These are phyloP conservation scores for Phaseolus coccineus DNA, from an alignment of 331 rosid genomes.

Conservation along the genomic window DNA sequence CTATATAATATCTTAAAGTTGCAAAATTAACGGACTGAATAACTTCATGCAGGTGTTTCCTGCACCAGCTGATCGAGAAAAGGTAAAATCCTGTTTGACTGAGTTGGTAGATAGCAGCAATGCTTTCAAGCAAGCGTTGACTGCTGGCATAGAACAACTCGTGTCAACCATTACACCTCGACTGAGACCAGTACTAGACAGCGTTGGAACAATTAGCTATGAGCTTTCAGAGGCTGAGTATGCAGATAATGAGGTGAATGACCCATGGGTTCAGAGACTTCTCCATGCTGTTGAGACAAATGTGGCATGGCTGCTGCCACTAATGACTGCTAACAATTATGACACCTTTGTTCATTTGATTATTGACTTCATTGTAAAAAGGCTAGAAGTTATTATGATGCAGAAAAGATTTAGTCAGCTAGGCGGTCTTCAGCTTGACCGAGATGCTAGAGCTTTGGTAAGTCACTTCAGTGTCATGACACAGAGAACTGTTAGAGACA, in stretches of 20 bases:
- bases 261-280: slow-evolving; percentile 98
- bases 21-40: slow-evolving; percentile 29
- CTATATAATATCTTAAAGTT: slow-evolving; percentile 1
- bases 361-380: slow-evolving; percentile 88
- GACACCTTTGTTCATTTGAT: slow-evolving; percentile 84
- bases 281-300: slow-evolving; percentile 93
- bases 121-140: slow-evolving; percentile 87
- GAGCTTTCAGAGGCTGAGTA: slow-evolving; percentile 93
- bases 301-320: slow-evolving; percentile 87
- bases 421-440: slow-evolving; percentile 97
- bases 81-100: slow-evolving; percentile 89
- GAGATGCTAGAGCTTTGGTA: slow-evolving; percentile 93
- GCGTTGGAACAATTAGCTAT: slow-evolving; percentile 85
- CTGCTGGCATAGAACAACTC: slow-evolving; percentile 85
- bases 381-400: slow-evolving; percentile 99
- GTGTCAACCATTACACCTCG: slow-evolving; percentile 82
- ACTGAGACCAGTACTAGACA: slow-evolving; percentile 83
- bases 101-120: slow-evolving; percentile 87
- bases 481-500: slow-evolving; percentile 94
- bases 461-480: slow-evolving; percentile 95
- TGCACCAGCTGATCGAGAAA: slow-evolving; percentile 85
- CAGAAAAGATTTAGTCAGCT: slow-evolving; percentile 97
- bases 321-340: slow-evolving; percentile 91
- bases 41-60: slow-evolving; percentile 71
- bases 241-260: slow-evolving; percentile 96